These are phyloP conservation scores for Diversispora epigaea DNA, from an alignment of 192 early-diverging fungal species.

Conservation along the genomic window DNA sequence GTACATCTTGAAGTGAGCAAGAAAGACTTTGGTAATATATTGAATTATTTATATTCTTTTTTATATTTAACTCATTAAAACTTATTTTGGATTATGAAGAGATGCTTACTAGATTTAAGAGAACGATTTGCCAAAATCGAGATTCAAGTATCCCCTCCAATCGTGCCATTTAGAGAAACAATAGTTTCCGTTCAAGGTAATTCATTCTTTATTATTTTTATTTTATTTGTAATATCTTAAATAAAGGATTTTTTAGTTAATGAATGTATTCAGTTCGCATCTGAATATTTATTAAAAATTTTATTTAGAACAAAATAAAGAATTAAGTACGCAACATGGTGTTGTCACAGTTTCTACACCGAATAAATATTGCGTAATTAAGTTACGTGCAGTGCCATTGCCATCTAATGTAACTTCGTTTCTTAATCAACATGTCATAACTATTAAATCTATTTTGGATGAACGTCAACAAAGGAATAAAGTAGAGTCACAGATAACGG, in stretches of 20 bases:
- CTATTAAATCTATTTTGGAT: conserved; percentile 58
- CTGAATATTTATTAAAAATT: conserved; percentile 29
- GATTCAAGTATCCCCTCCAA: conserved; percentile 90
- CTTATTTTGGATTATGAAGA: conserved; percentile 40
- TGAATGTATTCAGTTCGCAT: no score
- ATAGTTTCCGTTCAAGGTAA: conserved; percentile 56
- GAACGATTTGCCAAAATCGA: conserved; percentile 94
- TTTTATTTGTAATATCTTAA: no score
- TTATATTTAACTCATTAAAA: background rate
- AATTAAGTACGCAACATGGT: conserved; percentile 57
- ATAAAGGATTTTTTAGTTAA: no score
- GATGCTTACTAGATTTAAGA: conserved; percentile 90
- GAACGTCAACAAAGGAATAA: conserved; percentile 37
- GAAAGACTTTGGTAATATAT: background rate
- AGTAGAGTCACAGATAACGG: conserved; percentile 29
- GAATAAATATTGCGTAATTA: conserved; percentile 59
- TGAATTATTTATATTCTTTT: background rate
- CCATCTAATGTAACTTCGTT: conserved; percentile 62
- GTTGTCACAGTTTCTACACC: conserved; percentile 59
- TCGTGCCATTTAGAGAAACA: conserved; percentile 97
- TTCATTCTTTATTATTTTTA: background rate
- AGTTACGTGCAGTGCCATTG: conserved; percentile 69
- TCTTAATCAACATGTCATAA: conserved; percentile 50
- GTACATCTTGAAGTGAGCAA: conserved; percentile 81
- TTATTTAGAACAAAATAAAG: conserved; percentile 45